Conservation (phyloP, 345 rosid species). For the Boechera stricta region DNA sequence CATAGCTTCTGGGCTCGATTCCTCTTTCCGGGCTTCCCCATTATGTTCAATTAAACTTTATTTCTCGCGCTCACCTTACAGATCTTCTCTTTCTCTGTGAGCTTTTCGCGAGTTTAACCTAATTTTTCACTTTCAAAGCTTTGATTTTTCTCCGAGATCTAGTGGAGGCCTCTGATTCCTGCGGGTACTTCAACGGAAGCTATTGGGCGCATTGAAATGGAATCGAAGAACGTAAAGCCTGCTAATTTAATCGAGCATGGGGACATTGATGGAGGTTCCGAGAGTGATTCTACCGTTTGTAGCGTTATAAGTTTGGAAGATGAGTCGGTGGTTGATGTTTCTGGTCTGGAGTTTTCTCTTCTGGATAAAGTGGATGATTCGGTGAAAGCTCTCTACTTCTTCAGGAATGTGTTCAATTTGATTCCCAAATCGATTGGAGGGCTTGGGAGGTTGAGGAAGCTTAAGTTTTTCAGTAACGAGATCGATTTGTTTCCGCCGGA, state of each 20-base stretch:
- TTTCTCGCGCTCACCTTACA: slow-evolving; percentile 31
- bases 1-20: not conserved
- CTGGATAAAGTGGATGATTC: slow-evolving; percentile 48
- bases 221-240: slow-evolving; percentile 4
- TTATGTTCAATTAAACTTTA: slow-evolving; percentile 11
- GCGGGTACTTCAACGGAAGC: slow-evolving; percentile 34
- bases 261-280: slow-evolving; percentile 4
- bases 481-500: slow-evolving; percentile 77
- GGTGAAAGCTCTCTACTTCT: slow-evolving; percentile 69
- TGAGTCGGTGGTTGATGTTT: slow-evolving; percentile 71
- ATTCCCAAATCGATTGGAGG: slow-evolving; percentile 74
- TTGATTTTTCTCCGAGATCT: slow-evolving; percentile 15
- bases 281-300: slow-evolving; percentile 25
- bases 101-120: slow-evolving; percentile 11
- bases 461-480: slow-evolving; percentile 88
- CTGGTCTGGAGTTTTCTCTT: slow-evolving; percentile 75
- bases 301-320: slow-evolving; percentile 48
- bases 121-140: not conserved
- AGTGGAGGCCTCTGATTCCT: slow-evolving; percentile 50
- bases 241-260: slow-evolving; percentile 13
- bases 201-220: slow-evolving; percentile 30
- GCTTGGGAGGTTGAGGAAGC: slow-evolving; percentile 58
- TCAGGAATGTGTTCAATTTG: slow-evolving; percentile 75
- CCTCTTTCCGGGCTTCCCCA: not conserved
- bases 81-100: slow-evolving; percentile 38